These are phyloP conservation scores for Tetratostichococcus sp. DNA, from an alignment of 139 green algal genomes.

Conservation along the genomic window DNA sequence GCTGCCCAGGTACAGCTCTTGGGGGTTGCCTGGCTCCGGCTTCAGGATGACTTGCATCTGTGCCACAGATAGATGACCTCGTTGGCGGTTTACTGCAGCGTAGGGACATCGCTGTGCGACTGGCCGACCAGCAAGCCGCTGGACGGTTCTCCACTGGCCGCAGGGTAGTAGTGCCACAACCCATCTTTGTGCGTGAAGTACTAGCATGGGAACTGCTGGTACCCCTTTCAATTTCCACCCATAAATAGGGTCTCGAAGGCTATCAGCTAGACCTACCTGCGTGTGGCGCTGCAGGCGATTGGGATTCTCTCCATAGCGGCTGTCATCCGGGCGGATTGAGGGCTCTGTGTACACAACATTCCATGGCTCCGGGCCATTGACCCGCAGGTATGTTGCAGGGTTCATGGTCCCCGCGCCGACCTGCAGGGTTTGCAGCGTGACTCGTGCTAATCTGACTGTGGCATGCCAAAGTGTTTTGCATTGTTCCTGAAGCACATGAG, in stretches of 20 bases:
- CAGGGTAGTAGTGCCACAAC: no score
- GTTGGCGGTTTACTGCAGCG: no score
- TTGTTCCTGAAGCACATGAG: no score
- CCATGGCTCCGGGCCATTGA: conserved; percentile 91
- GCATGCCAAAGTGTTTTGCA: no score
- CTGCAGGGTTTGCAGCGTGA: conserved; percentile 13
- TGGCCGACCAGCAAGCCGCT: no score
- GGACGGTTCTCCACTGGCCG: no score
- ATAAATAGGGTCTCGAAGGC: no score
- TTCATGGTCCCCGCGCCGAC: conserved; percentile 99
- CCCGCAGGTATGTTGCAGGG: conserved; percentile 94
- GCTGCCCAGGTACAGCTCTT: conserved; percentile 94
- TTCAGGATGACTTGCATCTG: conserved; percentile 93
- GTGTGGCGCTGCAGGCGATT: conserved; percentile 98
- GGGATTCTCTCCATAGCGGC: conserved; percentile 95
- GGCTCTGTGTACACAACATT: conserved; percentile 93
- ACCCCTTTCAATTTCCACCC: no score
- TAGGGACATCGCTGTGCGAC: no score
- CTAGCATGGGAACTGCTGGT: no score
- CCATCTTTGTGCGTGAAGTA: no score
- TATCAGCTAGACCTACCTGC: conserved; percentile 79
- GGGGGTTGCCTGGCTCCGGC: conserved; percentile 92
- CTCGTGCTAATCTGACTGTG: no score
- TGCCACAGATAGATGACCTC: background rate
- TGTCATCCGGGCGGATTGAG: conserved; percentile 93